Percentiles rank a stretch among this genome's conserved stretches.
Conservation (phyloP, 257 asterid genomes). For the Cruciata laevipes region DNA sequence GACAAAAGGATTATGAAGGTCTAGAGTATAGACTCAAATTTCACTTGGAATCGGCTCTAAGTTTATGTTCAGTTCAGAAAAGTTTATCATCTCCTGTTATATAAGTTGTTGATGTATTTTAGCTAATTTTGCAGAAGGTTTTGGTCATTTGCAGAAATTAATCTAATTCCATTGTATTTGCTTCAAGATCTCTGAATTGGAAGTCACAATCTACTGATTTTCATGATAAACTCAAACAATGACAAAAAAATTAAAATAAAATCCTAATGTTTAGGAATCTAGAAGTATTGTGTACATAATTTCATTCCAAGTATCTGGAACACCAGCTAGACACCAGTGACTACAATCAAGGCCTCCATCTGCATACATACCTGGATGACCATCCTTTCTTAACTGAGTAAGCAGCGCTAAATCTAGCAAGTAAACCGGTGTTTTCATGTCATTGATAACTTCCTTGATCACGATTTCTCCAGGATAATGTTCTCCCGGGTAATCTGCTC, state of each 20-base stretch:
- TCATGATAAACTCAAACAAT: too few species aligned
- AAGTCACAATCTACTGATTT: background rate
- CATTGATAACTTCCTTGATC: slow-evolving; percentile 47
- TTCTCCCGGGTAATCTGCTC: slow-evolving; percentile 47
- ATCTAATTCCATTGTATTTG: background rate
- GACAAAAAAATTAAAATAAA: background rate
- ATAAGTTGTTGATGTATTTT: background rate
- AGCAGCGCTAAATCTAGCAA: slow-evolving; percentile 54
- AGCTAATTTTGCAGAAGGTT: background rate
- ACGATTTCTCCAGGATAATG: slow-evolving; percentile 44
- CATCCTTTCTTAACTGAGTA: slow-evolving; percentile 66
- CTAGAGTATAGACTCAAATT: slow-evolving; percentile 16
- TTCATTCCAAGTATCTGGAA: slow-evolving; percentile 68
- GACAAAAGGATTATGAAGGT: slow-evolving; percentile 68
- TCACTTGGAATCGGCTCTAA: slow-evolving; percentile 4
- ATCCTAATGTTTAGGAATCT: background rate
- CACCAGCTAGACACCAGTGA: slow-evolving; percentile 78
- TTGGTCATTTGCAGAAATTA: background rate
- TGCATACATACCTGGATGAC: slow-evolving; percentile 60
- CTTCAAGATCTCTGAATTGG: background rate
- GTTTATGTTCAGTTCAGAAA: slow-evolving; percentile 19
- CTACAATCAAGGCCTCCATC: slow-evolving; percentile 49
- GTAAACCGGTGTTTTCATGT: slow-evolving; percentile 40
- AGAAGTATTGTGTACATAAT: slow-evolving; percentile 32
- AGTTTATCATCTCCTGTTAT: slow-evolving; percentile 3